phyloP scores from a whole-genome alignment of 306 rosid species.

The Myrica gale region DNA sequence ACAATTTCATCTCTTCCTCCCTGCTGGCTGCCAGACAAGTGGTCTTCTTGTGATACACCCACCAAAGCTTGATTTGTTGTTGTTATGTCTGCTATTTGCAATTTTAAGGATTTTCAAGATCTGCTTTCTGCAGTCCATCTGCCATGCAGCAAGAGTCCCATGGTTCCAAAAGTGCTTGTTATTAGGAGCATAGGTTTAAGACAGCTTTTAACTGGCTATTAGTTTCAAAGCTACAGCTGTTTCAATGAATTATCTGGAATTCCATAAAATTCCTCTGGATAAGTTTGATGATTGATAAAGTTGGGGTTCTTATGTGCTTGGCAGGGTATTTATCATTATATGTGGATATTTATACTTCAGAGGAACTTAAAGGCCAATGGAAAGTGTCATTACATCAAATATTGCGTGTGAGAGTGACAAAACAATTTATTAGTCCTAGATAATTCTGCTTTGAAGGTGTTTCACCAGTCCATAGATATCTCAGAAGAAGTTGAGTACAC shows the following conservation, averaged over 20 bases:
- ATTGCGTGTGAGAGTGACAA: background rate
- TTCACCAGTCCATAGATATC: background rate
- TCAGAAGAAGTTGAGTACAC: background rate
- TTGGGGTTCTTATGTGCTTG: background rate
- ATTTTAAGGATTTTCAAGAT: background rate
- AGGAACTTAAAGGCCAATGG: background rate
- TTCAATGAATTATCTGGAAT: no score
- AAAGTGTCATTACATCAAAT: background rate
- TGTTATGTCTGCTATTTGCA: background rate
- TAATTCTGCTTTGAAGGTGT: background rate
- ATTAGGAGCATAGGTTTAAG: background rate
- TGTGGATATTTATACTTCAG: background rate
- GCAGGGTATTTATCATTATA: background rate
- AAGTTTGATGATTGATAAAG: background rate
- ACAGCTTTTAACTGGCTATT: no score
- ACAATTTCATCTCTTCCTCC: background rate
- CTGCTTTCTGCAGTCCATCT: background rate
- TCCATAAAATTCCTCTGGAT: background rate
- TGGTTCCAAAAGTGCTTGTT: no score
- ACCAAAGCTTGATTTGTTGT: background rate
- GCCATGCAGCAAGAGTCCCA: background rate
- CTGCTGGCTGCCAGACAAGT: background rate
- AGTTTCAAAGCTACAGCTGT: no score
- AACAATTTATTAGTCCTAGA: background rate
- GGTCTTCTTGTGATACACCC: background rate